Conservation (phyloP, 2,329 filamentous ascomycete species). For the Neoscytalidium dimidiatum region DNA sequence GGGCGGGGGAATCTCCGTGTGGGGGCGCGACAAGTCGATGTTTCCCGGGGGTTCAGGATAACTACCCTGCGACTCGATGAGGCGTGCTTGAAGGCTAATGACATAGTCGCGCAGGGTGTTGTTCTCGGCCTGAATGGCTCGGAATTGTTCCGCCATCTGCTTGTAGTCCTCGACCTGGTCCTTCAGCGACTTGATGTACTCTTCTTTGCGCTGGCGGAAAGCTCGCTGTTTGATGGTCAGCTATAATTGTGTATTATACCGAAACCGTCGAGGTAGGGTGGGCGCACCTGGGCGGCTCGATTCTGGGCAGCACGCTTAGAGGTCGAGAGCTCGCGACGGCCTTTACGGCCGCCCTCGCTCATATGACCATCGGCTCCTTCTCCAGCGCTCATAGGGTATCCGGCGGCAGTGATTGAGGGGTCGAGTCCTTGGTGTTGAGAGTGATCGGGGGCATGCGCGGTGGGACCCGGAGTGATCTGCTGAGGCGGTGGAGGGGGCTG, state of each 20-base stretch:
- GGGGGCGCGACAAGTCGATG: constrained; percentile 67
- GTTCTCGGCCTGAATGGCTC: constrained; percentile 84
- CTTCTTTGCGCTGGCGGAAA: constrained; percentile 96
- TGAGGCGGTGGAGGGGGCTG: constrained; percentile 40
- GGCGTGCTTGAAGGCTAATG: constrained; percentile 81
- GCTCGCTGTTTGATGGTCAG: constrained; percentile 69
- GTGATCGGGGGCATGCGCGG: constrained; percentile 39
- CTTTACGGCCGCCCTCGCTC: constrained; percentile 61
- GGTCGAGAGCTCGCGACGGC: constrained; percentile 88
- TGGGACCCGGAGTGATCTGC: constrained; percentile 34
- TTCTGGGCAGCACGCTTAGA: constrained; percentile 98
- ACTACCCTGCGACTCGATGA: constrained; percentile 82
- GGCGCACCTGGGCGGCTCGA: constrained; percentile 86
- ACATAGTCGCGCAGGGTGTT: constrained; percentile 91
- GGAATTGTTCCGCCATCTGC: constrained; percentile 74
- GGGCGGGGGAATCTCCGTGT: constrained; percentile 24
- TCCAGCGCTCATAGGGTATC: constrained; percentile 50
- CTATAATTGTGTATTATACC: too few relatives aligned
- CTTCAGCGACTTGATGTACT: constrained; percentile 97
- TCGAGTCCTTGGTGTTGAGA: constrained; percentile 59
- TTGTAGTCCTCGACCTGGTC: constrained; percentile 84
- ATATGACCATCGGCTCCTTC: constrained; percentile 48
- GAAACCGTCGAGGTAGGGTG: too few relatives aligned
- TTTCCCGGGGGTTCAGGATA: constrained; percentile 81
- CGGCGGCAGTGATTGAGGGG: constrained; percentile 56